These are phyloP conservation scores for Herpetomonas samuelpessoai DNA, from an alignment of 208 protist species.

Conservation along the genomic window DNA sequence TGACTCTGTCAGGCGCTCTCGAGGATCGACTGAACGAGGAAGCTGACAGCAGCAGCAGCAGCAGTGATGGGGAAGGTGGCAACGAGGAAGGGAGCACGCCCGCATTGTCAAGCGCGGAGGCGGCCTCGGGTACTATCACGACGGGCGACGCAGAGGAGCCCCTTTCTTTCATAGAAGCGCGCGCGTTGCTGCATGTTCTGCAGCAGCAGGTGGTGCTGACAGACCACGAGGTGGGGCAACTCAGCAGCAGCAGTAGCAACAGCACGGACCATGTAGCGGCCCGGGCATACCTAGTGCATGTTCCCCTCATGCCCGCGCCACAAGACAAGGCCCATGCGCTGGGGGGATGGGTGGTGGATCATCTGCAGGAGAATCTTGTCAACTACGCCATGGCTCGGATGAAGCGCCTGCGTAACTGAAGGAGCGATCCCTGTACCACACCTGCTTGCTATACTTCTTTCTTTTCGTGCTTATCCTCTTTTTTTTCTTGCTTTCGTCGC, in stretches of 20 bases:
- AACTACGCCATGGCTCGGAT: no score
- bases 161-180: constrained; percentile 17
- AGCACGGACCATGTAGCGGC: no score
- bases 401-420: no score
- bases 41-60: not conserved
- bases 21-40: not conserved
- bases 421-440: no score
- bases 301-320: not conserved
- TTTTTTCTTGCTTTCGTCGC: not conserved
- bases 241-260: no score
- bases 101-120: no score
- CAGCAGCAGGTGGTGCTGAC: constrained; percentile 48
- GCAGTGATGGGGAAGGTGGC: not conserved
- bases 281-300: not conserved
- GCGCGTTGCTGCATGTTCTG: constrained; percentile 49
- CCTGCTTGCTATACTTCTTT: not conserved
- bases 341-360: not conserved
- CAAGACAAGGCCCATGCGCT: not conserved
- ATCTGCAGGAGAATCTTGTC: not conserved
- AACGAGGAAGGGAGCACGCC: not conserved
- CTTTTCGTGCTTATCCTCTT: not conserved
- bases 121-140: no score
- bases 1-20: not conserved
- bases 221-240: constrained; percentile 1
- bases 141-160: no score